Evolutionary conservation across 2,329 filamentous ascomycete species (phyloP).

Genomic region (Mycocentrospora acerina): DNA sequence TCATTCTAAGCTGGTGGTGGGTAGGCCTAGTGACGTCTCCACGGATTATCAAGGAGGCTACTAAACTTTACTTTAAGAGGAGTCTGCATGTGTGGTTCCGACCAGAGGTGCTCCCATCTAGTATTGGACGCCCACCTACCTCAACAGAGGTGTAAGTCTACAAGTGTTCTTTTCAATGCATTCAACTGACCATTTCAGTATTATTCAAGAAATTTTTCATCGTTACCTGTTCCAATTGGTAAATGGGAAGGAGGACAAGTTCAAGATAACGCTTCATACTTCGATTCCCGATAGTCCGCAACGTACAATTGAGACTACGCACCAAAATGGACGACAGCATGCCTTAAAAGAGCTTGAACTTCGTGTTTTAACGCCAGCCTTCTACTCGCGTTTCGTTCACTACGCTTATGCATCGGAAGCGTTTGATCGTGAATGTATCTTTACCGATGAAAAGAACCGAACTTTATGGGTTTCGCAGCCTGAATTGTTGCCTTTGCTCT

Average conservation of each 20-base stretch:
- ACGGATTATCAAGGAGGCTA: constrained; percentile 64
- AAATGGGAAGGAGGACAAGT: constrained; percentile 44
- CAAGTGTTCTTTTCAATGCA: no score
- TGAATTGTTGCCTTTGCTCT: constrained; percentile 47
- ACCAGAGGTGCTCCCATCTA: constrained; percentile 62
- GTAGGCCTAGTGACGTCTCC: constrained; percentile 67
- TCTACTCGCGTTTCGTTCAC: constrained; percentile 66
- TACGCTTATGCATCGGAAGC: constrained; percentile 65
- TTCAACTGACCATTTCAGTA: constrained; percentile 17
- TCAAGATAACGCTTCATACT: constrained; percentile 58
- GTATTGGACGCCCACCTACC: constrained; percentile 57
- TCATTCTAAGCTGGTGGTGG: constrained; percentile 65
- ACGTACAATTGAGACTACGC: constrained; percentile 26
- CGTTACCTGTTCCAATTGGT: constrained; percentile 51
- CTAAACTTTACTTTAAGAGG: constrained; percentile 56
- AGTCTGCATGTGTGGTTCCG: constrained; percentile 65
- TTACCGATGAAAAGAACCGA: constrained; percentile 55
- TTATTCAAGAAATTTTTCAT: constrained; percentile 43
- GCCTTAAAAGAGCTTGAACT: constrained; percentile 52
- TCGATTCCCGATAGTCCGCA: constrained; percentile 43
- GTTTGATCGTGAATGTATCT: constrained; percentile 59
- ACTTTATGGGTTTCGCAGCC: constrained; percentile 61
- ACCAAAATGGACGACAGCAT: constrained; percentile 4
- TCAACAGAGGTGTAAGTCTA: constrained; percentile 47
- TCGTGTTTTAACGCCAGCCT: constrained; percentile 62